Evolutionary conservation across 2,329 filamentous ascomycete species (phyloP).

Genomic region (Penicillium digitatum): DNA sequence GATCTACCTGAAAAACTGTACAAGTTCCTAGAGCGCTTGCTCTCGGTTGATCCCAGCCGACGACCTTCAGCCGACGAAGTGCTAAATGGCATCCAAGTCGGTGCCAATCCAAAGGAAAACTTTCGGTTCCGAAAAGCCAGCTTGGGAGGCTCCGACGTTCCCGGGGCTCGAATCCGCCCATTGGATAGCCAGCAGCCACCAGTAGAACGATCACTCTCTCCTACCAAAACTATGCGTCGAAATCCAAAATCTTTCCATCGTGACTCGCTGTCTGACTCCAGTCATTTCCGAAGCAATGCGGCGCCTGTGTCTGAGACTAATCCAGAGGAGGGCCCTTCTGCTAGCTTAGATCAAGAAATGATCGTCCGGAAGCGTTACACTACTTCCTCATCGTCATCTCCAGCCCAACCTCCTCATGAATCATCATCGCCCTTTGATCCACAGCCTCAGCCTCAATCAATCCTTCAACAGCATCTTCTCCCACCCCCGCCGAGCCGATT

Average conservation of each 20-base stretch:
- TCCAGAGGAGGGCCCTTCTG: constrained; percentile 17
- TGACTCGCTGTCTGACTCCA: constrained; percentile 28
- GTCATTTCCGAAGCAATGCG: constrained; percentile 11
- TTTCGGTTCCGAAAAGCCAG: constrained; percentile 38
- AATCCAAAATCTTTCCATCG: constrained; percentile 24
- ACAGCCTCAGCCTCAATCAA: constrained; percentile 8
- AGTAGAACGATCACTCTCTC: constrained; percentile 28
- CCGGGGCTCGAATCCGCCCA: constrained; percentile 37
- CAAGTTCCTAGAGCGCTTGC: constrained; percentile 71
- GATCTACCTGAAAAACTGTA: constrained; percentile 87
- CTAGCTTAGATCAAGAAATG: constrained; percentile 31
- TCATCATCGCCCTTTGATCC: constrained; percentile 1
- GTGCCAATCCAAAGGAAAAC: constrained; percentile 50
- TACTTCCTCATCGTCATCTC: constrained; percentile 25
- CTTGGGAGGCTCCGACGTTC: constrained; percentile 32
- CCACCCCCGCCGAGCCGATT: constrained; percentile 40
- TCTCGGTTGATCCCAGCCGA: constrained; percentile 71
- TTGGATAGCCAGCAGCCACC: constrained; percentile 36
- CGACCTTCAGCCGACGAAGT: constrained; percentile 85
- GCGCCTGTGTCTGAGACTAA: constrained; percentile 15
- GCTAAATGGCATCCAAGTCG: constrained; percentile 68
- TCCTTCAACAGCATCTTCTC: constrained; percentile 36
- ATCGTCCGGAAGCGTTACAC: constrained; percentile 33
- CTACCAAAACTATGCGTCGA: constrained; percentile 24
- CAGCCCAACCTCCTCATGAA: constrained; percentile 17